Evolutionary conservation across 2,329 filamentous ascomycete genomes (phyloP).

Genomic region (Cylindrodendrum hubeiense): DNA sequence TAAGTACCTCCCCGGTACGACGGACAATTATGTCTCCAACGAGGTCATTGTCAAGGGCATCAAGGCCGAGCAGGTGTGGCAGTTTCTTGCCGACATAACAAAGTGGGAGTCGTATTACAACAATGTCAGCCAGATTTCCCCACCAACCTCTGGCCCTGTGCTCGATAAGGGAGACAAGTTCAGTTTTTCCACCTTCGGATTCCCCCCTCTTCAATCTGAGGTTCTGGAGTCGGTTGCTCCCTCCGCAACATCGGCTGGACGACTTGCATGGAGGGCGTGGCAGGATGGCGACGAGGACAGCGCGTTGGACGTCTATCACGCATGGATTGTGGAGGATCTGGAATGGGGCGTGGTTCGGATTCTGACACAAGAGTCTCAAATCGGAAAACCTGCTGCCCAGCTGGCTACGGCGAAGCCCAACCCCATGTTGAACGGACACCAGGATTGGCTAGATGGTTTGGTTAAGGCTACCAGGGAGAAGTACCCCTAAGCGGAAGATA

Average conservation of each 20-base stretch:
- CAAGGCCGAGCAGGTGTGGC: slow-evolving; percentile 43
- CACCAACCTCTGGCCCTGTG: slow-evolving; percentile 38
- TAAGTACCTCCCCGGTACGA: slow-evolving; percentile 43
- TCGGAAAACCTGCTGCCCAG: slow-evolving; percentile 40
- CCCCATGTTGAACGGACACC: slow-evolving; percentile 45
- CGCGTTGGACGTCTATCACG: slow-evolving; percentile 44
- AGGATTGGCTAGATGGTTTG: slow-evolving; percentile 46
- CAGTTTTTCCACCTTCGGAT: slow-evolving; percentile 46
- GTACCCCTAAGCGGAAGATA: not conserved
- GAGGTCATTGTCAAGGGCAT: slow-evolving; percentile 45
- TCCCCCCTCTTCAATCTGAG: slow-evolving; percentile 39
- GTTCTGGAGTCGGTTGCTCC: slow-evolving; percentile 43
- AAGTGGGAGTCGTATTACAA: slow-evolving; percentile 47
- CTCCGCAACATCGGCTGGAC: slow-evolving; percentile 24
- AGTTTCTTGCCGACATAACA: slow-evolving; percentile 39
- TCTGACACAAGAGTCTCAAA: slow-evolving; percentile 47
- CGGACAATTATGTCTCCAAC: slow-evolving; percentile 48
- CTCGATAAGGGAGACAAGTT: slow-evolving; percentile 43
- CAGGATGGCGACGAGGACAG: slow-evolving; percentile 31
- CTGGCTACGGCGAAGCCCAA: slow-evolving; percentile 40
- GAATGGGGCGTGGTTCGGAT: slow-evolving; percentile 44
- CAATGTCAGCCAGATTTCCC: slow-evolving; percentile 37
- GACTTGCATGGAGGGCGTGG: slow-evolving; percentile 43
- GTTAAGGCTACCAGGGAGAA: slow-evolving; percentile 24
- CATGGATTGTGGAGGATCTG: slow-evolving; percentile 45